Conservation (phyloP, 148 eudicot genomes). For the Vaccinium myrtillus region DNA sequence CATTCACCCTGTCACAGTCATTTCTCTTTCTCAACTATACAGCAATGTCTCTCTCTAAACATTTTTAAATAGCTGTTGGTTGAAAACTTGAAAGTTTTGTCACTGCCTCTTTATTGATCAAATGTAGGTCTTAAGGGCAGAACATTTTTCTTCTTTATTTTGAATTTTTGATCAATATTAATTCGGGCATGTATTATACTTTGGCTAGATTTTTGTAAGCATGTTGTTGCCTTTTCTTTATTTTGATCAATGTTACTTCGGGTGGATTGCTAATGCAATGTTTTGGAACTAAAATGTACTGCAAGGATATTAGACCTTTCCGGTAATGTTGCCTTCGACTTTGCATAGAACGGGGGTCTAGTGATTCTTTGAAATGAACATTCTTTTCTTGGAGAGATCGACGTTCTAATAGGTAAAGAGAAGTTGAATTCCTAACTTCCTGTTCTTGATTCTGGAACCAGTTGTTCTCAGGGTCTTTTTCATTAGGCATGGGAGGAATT, state of each 20-base stretch:
- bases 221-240: no score
- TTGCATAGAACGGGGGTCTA: not conserved
- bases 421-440: not conserved
- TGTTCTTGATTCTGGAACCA: constrained; percentile 26
- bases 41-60: not conserved
- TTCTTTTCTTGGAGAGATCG: constrained; percentile 1
- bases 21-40: not conserved
- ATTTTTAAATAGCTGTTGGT: not conserved
- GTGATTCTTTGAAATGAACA: not conserved
- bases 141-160: not conserved
- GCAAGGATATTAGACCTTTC: not conserved
- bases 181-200: not conserved
- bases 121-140: not conserved
- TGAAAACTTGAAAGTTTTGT: not conserved
- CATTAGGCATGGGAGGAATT: constrained; percentile 85
- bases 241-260: not conserved
- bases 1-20: not conserved
- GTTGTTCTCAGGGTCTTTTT: constrained; percentile 68
- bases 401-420: no score
- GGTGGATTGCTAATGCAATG: not conserved
- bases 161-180: no score
- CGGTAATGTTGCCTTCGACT: not conserved
- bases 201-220: no score
- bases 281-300: not conserved
- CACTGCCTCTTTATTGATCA: not conserved